Evolutionary conservation across 2,329 filamentous ascomycete genomes (phyloP).

Genomic region (Fusarium globosum): DNA sequence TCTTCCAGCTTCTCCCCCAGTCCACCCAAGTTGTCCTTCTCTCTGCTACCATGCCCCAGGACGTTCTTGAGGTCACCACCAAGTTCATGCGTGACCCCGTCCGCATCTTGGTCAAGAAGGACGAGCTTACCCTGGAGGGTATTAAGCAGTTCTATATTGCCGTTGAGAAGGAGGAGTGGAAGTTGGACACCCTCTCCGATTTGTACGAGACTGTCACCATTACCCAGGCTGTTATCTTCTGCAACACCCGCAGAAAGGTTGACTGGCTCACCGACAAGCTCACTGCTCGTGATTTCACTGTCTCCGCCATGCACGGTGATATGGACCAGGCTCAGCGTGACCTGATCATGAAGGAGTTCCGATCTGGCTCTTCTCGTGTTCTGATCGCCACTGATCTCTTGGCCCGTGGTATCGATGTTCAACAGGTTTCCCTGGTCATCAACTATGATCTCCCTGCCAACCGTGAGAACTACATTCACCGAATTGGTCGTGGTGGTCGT

Average conservation of each 20-base stretch:
- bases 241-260: conserved; percentile 99
- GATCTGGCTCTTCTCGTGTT: conserved; percentile 97
- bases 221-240: conserved; percentile 99
- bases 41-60: conserved; percentile 98
- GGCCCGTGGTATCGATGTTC: conserved; percentile 99
- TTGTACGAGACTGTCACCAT: conserved; percentile 99
- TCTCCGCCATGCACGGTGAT: conserved; percentile 99
- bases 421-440: conserved; percentile 99
- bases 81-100: conserved; percentile 99
- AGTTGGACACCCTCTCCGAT: conserved; percentile 98
- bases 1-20: conserved; percentile 98
- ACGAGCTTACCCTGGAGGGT: conserved; percentile 99
- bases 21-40: conserved; percentile 98
- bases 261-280: conserved; percentile 99
- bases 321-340: conserved; percentile 99
- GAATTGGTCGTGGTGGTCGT: conserved; percentile 98
- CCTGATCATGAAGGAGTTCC: conserved; percentile 99
- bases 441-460: conserved; percentile 99
- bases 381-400: conserved; percentile 97
- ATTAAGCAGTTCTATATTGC: conserved; percentile 99
- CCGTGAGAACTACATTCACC: conserved; percentile 99
- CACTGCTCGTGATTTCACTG: conserved; percentile 97
- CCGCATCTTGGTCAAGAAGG: conserved; percentile 99
- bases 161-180: conserved; percentile 99
- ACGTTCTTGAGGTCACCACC: conserved; percentile 98